Conservation (phyloP, 176 grass and related monocot genomes). For the Echinochloa phyllopogon region DNA sequence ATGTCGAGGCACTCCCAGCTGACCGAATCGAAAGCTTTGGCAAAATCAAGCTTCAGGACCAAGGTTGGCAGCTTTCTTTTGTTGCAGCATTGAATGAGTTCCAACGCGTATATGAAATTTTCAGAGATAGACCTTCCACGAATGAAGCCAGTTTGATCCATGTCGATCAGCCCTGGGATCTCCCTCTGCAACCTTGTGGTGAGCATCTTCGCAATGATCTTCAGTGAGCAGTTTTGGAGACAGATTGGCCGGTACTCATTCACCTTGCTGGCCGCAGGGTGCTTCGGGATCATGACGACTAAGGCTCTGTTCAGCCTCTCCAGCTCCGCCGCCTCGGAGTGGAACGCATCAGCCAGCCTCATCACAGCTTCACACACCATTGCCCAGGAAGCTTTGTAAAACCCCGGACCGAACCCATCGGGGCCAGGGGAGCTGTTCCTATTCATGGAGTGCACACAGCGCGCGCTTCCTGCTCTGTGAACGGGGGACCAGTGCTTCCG, state of each 20-base stretch:
- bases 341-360: too few species aligned
- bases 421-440: neutral
- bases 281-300: neutral
- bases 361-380: neutral
- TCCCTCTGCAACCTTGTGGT: neutral
- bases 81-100: neutral
- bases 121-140: neutral
- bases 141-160: neutral
- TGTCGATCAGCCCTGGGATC: neutral
- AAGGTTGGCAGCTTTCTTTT: neutral
- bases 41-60: neutral
- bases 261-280: too few species aligned
- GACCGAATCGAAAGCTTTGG: neutral
- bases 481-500: too few species aligned
- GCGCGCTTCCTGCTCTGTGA: too few species aligned
- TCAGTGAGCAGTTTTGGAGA: too few species aligned
- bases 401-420: neutral
- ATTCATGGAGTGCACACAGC: too few species aligned
- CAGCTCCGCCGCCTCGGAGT: rapidly evolving
- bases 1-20: too few species aligned
- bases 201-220: neutral
- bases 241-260: too few species aligned
- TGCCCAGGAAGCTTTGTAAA: neutral
- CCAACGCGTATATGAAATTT: neutral
- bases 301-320: neutral